Evolutionary conservation across 169 alveolate species (phyloP), one percentile per base, ranked within the genome.

Genomic region (Eimeria falciformis): DNA sequence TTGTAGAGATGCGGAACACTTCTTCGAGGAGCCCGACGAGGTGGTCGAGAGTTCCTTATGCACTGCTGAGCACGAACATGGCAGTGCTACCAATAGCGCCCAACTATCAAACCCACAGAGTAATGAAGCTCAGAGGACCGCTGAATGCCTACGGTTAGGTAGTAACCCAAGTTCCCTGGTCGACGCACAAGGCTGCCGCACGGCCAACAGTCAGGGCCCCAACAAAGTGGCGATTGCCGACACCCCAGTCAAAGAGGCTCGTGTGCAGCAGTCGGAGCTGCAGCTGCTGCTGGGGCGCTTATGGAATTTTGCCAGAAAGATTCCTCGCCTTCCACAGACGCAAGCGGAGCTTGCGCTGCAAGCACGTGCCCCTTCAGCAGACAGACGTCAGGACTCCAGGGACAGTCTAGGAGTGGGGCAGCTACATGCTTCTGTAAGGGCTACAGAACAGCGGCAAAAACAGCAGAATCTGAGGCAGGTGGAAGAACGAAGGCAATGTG

Each of bases 281-380:
- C 86, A 77, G 86, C 86, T 77, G 66, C 7, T 77, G 86, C 65
- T 77, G 45, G 86, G 46, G 5, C 27, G 66, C 7, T 56, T 77
- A 23, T 43, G 86, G n/a, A 17, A 12, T 23, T 0, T 23, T 23
- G 14, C 37, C 18, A 29, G n/a, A 33, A 29, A 18, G 45, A 33
- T 47, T 33, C 11, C 27, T 23, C 3, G 0, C 65, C 65, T 2
- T 56, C 21, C 25, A 53, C 65, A 53, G 65, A 53, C 65, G n/a
- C 25, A 33, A 68, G 40, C 40, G 2, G 55, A 27, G 21, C 45
- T 40, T 77, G 66, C 21, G 27, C 86, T 3, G 66, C 86, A 77
- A 21, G 9, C 46, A 77, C 86, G 0, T 27, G 25, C 65, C 25
- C 65, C 65, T 53, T 17, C 65, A 53, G 53, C 68, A 77, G 68